Base-by-base conservation (phyloP, 2,329 filamentous ascomycete species). In the Fusarium veterinarium region DNA sequence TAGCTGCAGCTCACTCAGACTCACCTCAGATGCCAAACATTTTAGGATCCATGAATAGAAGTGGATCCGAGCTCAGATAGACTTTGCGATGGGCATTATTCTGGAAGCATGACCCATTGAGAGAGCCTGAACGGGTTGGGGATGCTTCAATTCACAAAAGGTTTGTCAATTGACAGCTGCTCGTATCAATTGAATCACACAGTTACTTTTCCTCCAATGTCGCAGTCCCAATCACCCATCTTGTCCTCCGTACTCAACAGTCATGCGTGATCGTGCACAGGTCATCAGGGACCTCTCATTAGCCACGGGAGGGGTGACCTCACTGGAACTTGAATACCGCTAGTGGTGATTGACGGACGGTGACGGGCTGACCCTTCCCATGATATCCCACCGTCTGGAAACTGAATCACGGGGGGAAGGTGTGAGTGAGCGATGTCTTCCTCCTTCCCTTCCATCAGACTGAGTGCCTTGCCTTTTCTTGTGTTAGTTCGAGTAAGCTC, bases 311-410 rank as follows among this genome's bases (percentile, higher is more conserved):
- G 71, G 71, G 67, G 71, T 73, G 70, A 44, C 25, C 44, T 73
- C 59, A 51, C 38, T 64, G 45, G 25, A 61, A 38, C 23, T 31
- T 23, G 44, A 46, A 23, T 37, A 35, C 25, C 41, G 23, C 42
- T 66, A 38, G 53, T 46, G 38, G 23, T 48, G 52, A 37, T 38
- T 48, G 52, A 40, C 37, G 28, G 58, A 45, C 46, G 42, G 61
- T 60, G 64, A 62, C 67, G 69, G 64, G 67, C 67, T 75, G 71
- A 72, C 71, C 65, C 60, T 76, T 60, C 59, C 74, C 67, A 76
- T 76, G 74, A 77, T 76, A 76, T 73, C 75, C 64, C 60, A 72
- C 56, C 44, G 55, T 72, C 56, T 65, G n/a, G 64, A 67, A 61
- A 58, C 68, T 64, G 60, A 68, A 51, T 46, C 66, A 68, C 49